Base-by-base conservation (phyloP, 768 basidiomycete species). In the Mycena crocata region DNA sequence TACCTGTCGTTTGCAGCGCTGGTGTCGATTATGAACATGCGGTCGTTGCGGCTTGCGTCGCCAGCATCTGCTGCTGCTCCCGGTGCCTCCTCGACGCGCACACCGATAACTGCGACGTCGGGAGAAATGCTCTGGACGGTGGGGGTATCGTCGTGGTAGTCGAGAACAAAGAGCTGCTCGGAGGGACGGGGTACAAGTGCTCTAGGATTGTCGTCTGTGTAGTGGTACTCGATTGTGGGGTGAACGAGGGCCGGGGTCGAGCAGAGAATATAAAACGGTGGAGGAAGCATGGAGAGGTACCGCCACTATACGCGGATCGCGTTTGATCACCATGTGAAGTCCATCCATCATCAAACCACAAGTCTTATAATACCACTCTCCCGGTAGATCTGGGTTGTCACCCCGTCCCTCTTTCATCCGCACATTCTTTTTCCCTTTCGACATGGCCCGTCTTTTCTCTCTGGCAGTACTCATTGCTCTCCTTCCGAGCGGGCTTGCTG, bases 171-270 rank as follows among this genome's bases (percentile, higher is more conserved):
- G 26, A 95, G 89, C 71, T 91, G 91, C 75, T 93, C 92, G 56
- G 86, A 83, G 14, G 85, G 81, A 37, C 81, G 84, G 6, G 91
- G 89, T 42, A 93, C 78, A 15, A 94, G 78, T 14, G 86, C 77
- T n/a, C 87, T 77, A 4, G 92, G 89, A 0, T 90, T 84, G 73
- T 95, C 94, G 71, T 95, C 93, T 23, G 87, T 85, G 73, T 93
- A 95, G 71, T 93, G 91, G 75, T 94, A 94, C 71, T 94, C 90
- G 21, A 95, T 89, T 45, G 82, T 79, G 6, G 92, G 91, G 73
- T 95, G 93, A 14, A 84, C 79, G 54, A 92, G 81, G n/a, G 84
- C 80, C 31, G 80, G 80, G 32, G 81, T 83, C 2, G 91, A 87
- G 58, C 90, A 80, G 59, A 95, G 85, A 40, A 94, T 76, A 71